Evolutionary conservation across 352 stramenopile species (phyloP), one percentile per base, ranked within the genome.

Genomic region (Phytophthora ramorum): DNA sequence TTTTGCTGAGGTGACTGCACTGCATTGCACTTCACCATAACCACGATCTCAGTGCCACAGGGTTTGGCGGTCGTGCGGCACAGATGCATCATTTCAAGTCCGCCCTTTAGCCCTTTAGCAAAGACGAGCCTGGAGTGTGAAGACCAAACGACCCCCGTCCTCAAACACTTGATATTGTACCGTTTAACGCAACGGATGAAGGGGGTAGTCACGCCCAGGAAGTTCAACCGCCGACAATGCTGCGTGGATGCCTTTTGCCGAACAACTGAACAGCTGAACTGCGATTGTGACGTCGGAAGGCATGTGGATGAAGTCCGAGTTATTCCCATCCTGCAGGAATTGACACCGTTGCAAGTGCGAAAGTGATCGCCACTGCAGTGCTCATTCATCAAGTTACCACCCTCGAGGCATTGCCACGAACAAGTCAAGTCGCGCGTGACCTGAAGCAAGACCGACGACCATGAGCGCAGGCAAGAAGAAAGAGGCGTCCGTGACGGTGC

Each of bases 161-260:
- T 16, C 3, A 28, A 3, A 1, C 19, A 49, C 22, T 41, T 37
- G 19, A 13, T 19, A 28, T 20, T n/a, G 5, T 34, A 32, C 38
- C 49, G 63, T 43, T 47, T 58, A 63, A 61, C 54, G 12, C 37
- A 44, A 37, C 47, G 38, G 40, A 62, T 44, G 32, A 26, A 58
- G n/a, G 17, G 63, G 56, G 63, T 28, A 9, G 5, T 19, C 22
- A 44, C 6, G 10, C 16, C 37, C 1, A 60, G 22, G 43, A 51
- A 62, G 45, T 22, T 47, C 52, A 51, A 63, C 22, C 13, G 48
- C 30, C 30, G 22, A 16, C 44, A 71, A 67, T 71, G 58, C 30
- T 71, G 63, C 57, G 63, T 71, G 63, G 63, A 71, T 66, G 63
- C 45, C 61, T 62, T 65, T 71, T 59, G 37, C 9, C 26, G 7